These are phyloP conservation scores for Nannochloropsis oceanica DNA, from an alignment of 108 stramenopile species.

Conservation along the genomic window DNA sequence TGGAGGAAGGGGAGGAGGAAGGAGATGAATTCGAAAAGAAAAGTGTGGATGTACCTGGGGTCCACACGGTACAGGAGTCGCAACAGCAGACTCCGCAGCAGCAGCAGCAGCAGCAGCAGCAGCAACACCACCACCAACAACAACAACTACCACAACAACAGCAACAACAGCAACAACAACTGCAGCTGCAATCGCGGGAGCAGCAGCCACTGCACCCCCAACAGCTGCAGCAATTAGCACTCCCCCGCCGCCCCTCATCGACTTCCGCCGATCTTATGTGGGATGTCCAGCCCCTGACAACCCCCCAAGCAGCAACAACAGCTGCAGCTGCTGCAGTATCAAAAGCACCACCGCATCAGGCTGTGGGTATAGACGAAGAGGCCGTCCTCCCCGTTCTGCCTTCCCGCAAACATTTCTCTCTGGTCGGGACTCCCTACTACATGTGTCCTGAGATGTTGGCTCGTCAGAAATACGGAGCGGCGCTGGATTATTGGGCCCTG, in stretches of 20 bases:
- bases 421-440: slow-evolving; percentile 4
- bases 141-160: background rate
- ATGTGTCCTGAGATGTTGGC: slow-evolving; percentile 3
- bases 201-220: background rate
- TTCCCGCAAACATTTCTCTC: background rate
- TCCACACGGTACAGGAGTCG: background rate
- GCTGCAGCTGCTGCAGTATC: background rate
- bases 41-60: no score
- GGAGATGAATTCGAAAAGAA: background rate
- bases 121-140: background rate
- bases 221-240: background rate
- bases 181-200: background rate
- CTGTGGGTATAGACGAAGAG: background rate
- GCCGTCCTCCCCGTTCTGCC: background rate
- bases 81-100: background rate
- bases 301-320: background rate
- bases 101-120: background rate
- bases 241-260: background rate
- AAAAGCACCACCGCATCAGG: no score
- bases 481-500: background rate
- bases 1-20: background rate
- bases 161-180: background rate
- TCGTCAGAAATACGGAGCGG: background rate
- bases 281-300: background rate
- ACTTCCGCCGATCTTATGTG: no score